Conservation (phyloP, 2,329 filamentous ascomycete species). For the Fusarium pilosicola region DNA sequence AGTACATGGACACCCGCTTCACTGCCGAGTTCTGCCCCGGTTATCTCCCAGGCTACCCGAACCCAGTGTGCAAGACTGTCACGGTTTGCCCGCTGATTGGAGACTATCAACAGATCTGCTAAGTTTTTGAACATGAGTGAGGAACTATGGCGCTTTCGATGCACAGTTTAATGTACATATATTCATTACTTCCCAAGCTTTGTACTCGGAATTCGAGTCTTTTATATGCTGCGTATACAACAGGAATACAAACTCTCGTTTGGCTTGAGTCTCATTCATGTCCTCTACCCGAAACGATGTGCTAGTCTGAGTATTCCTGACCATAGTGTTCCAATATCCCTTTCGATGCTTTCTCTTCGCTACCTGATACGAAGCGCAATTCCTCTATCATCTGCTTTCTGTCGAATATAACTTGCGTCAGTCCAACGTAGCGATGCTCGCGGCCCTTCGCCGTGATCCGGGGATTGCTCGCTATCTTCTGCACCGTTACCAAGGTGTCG, state of each 20-base stretch:
- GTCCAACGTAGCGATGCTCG: neutral
- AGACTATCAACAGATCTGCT: neutral
- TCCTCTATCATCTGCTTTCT: neutral
- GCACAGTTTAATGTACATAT: no score
- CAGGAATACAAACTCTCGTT: no score
- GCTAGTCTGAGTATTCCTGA: accelerated
- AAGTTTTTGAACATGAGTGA: neutral
- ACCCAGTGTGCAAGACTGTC: neutral
- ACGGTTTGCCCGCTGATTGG: neutral
- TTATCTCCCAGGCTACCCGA: neutral
- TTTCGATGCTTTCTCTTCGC: neutral
- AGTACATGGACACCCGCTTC: neutral
- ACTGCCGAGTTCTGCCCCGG: neutral
- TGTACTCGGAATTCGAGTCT: accelerated
- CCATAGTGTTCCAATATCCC: neutral
- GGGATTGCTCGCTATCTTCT: neutral
- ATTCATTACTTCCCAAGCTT: no score
- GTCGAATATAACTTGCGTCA: neutral
- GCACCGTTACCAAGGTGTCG: neutral
- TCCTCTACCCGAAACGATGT: no score
- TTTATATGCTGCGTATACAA: no score
- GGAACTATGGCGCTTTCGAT: no score
- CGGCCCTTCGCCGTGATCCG: neutral
- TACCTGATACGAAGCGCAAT: accelerated
- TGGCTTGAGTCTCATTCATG: no score